Conservation (phyloP, 441 rosid genomes). For the Aleurites moluccanus region DNA sequence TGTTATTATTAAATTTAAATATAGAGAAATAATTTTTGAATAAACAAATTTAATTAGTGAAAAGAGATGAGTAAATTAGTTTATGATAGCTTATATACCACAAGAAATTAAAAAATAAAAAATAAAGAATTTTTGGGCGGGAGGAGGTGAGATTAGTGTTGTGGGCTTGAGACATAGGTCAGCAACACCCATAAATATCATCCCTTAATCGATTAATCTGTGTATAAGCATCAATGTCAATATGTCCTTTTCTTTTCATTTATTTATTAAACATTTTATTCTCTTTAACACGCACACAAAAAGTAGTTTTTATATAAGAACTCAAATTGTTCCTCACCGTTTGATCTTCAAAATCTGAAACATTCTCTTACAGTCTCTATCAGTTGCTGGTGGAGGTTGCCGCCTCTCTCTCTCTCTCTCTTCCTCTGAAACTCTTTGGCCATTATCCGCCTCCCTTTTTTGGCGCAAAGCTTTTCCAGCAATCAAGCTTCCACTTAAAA, state of each 20-base stretch:
- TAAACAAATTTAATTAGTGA: no score
- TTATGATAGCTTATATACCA: no score
- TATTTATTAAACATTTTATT: background rate
- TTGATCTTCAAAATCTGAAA: slow-evolving; percentile 24
- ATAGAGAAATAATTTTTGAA: no score
- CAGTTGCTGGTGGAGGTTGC: slow-evolving; percentile 76
- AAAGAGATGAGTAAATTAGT: no score
- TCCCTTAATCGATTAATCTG: slow-evolving; percentile 21
- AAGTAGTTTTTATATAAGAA: no score
- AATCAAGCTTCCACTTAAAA: slow-evolving; percentile 56
- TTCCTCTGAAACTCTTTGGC: slow-evolving; percentile 17
- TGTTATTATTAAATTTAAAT: no score
- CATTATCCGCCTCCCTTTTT: slow-evolving; percentile 44
- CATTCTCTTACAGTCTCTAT: slow-evolving; percentile 49
- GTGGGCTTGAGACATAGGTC: background rate
- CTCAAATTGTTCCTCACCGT: slow-evolving; percentile 24
- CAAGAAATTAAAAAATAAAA: no score
- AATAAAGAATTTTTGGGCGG: background rate
- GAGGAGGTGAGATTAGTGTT: background rate
- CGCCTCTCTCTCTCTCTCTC: slow-evolving; percentile 23
- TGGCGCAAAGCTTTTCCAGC: slow-evolving; percentile 64
- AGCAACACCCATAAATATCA: slow-evolving; percentile 26
- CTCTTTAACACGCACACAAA: background rate
- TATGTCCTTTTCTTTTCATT: background rate
- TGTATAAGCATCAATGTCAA: slow-evolving; percentile 18